Evolutionary conservation across 2,329 filamentous ascomycete species (phyloP), one percentile per base, ranked within the genome.

Genomic region (Talaromyces sp.): DNA sequence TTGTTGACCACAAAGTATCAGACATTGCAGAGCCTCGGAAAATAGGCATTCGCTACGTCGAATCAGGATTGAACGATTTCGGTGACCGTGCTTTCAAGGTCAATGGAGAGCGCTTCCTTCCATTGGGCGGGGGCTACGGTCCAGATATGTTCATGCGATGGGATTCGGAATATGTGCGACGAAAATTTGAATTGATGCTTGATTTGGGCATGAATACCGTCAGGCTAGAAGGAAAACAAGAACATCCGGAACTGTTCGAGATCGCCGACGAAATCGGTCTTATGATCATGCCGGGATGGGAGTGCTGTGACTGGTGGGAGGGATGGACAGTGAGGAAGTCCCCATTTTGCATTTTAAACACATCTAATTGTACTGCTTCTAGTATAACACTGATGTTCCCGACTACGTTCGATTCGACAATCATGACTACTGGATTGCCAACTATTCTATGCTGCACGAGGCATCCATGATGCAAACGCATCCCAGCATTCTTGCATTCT

Each of bases 281-380:
- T 38, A 86, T 88, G 83, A 70, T 88, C 0, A 74, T 88, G 41
- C 75, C 84, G 0, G 85, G 85, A 0, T 88, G 85, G 84, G 85
- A 87, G 62, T 88, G 85, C 69, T 88, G 85, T 68, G 83, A 87
- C 65, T 88, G 88, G 67, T 88, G 85, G 85, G 85, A 88, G 66
- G 82, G 80, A 0, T 88, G 84, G 84, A 69, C 67, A 17, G 72
- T 73, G 60, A 61, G 67, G 54, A 1, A 8, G 1, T n/a, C 8
- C 10, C 17, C 31, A n/a, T n/a, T 3, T 29, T 6, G 12, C 24
- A 52, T 10, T 17, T 17, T 11, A 12, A 8, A 8, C 27, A 29
- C 14, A 5, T 10, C 48, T 52, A 52, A 52, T 4, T 52, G 0
- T 9, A 17, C 32, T 32, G 14, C 9, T 46, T 24, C 50, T 50